Evolutionary conservation across 1,284 basidiomycete species (phyloP).

Genomic region (Cutaneotrichosporon curvatum): DNA sequence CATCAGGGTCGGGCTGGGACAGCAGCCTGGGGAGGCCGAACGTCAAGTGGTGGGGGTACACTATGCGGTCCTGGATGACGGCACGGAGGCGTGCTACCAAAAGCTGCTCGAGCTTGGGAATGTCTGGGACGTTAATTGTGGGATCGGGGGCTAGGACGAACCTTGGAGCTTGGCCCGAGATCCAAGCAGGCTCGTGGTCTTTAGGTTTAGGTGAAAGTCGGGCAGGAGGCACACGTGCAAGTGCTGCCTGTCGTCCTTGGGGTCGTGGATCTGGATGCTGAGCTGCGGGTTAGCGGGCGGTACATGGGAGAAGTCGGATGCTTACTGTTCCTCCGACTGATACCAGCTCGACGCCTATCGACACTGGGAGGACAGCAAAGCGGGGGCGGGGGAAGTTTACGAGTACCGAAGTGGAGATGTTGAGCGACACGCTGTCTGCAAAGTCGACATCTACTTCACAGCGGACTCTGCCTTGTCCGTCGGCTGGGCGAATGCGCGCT

Average conservation of each 20-base stretch:
- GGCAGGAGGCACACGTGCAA: slow-evolving; percentile 52
- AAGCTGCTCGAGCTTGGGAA: slow-evolving; percentile 56
- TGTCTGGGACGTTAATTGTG: too few species aligned
- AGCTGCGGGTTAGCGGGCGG: slow-evolving; percentile 25
- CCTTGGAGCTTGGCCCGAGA: slow-evolving; percentile 53
- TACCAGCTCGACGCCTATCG: slow-evolving; percentile 51
- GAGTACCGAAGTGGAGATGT: slow-evolving; percentile 52
- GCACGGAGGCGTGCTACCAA: slow-evolving; percentile 50
- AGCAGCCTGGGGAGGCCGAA: slow-evolving; percentile 47
- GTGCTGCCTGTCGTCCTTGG: slow-evolving; percentile 37
- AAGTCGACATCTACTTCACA: slow-evolving; percentile 55
- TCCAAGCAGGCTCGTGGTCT: slow-evolving; percentile 52
- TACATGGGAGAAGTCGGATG: slow-evolving; percentile 7
- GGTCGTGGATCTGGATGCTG: slow-evolving; percentile 39
- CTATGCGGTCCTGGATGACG: slow-evolving; percentile 50
- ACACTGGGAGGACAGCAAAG: slow-evolving; percentile 54
- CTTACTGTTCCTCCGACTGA: slow-evolving; percentile 52
- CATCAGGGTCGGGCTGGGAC: slow-evolving; percentile 11
- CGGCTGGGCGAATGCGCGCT: slow-evolving; percentile 52
- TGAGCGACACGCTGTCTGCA: slow-evolving; percentile 50
- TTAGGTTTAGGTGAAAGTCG: slow-evolving; percentile 53
- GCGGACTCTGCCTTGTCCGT: slow-evolving; percentile 50
- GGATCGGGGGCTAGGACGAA: too few species aligned
- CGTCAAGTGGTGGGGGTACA: slow-evolving; percentile 49
- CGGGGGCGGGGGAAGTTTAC: slow-evolving; percentile 53